Conservation (phyloP, 345 rosid species). For the Aurinia saxatilis region DNA sequence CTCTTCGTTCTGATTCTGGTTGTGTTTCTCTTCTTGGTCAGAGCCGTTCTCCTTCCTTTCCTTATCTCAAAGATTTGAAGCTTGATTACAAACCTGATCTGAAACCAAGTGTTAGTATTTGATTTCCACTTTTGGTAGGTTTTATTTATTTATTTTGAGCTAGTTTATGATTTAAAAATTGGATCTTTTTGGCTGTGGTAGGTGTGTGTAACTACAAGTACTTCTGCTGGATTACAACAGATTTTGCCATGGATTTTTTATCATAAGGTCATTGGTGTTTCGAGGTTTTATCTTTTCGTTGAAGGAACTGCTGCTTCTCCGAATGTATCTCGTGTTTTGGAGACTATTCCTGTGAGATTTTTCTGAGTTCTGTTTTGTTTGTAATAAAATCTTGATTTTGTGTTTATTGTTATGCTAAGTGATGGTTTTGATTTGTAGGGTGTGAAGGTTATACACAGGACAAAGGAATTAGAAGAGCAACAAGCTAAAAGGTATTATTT, state of each 20-base stretch:
- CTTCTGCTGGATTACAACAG: conserved; percentile 91
- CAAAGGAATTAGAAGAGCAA: conserved; percentile 72
- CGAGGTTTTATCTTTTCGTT: conserved; percentile 69
- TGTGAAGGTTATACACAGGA: conserved; percentile 64
- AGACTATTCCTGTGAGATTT: conserved; percentile 50
- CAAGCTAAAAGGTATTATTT: conserved; percentile 65
- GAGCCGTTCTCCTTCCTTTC: conserved; percentile 48
- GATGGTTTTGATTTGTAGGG: conserved; percentile 42
- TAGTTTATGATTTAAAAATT: neutral
- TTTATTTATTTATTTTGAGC: neutral
- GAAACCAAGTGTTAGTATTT: conserved; percentile 54
- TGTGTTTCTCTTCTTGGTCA: conserved; percentile 58
- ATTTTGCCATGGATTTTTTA: conserved; percentile 81
- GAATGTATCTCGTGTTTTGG: conserved; percentile 59
- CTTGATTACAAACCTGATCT: conserved; percentile 48
- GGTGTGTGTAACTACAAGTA: conserved; percentile 83
- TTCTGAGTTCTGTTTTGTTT: neutral
- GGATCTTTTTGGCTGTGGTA: conserved; percentile 29
- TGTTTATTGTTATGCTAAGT: neutral
- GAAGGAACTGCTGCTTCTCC: conserved; percentile 85
- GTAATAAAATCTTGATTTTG: neutral
- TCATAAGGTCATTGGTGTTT: conserved; percentile 87
- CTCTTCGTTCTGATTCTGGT: conserved; percentile 26
- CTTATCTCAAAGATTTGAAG: conserved; percentile 57
- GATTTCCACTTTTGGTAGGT: neutral